A percentile compares a stretch with the other conserved stretches of the same genome.
These are phyloP conservation scores for Albizia julibrissin DNA, from an alignment of 306 rosid genomes.

Conservation along the genomic window DNA sequence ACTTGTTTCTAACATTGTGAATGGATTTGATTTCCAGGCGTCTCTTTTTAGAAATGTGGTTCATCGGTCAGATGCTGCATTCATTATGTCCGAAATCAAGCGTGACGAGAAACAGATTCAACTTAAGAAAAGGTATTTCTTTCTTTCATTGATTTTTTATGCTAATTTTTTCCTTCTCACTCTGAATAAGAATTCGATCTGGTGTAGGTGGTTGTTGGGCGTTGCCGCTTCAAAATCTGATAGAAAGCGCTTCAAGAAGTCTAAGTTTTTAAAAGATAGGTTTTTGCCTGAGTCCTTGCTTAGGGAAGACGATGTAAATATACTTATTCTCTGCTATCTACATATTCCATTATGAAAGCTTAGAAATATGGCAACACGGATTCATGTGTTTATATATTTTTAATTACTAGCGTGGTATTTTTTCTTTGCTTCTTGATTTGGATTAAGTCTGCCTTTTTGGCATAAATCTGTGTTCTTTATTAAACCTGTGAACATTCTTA, in stretches of 20 bases:
- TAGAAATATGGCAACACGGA: neutral
- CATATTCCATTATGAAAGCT: neutral
- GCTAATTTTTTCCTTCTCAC: neutral
- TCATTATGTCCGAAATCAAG: slow-evolving; percentile 43
- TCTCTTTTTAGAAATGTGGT: slow-evolving; percentile 20
- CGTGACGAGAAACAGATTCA: slow-evolving; percentile 49
- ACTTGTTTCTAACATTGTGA: neutral
- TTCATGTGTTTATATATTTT: neutral
- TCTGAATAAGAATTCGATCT: neutral
- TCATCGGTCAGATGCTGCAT: slow-evolving; percentile 43
- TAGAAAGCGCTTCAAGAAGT: slow-evolving; percentile 37
- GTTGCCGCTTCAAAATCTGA: slow-evolving; percentile 42
- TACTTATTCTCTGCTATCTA: slow-evolving; percentile 21
- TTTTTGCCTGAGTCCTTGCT: slow-evolving; percentile 67
- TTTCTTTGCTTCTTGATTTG: neutral
- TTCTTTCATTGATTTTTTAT: neutral
- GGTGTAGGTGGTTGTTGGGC: slow-evolving; percentile 78
- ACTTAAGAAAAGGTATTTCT: slow-evolving; percentile 59
- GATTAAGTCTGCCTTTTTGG: neutral
- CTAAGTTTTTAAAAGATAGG: slow-evolving; percentile 40
- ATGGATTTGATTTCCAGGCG: neutral
- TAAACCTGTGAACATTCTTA: neutral
- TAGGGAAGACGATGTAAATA: slow-evolving; percentile 82
- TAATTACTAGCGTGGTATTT: neutral
- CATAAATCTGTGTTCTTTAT: neutral